These are phyloP conservation scores for Hydnomerulius pinastri DNA, from an alignment of 768 basidiomycete species.

Conservation along the genomic window DNA sequence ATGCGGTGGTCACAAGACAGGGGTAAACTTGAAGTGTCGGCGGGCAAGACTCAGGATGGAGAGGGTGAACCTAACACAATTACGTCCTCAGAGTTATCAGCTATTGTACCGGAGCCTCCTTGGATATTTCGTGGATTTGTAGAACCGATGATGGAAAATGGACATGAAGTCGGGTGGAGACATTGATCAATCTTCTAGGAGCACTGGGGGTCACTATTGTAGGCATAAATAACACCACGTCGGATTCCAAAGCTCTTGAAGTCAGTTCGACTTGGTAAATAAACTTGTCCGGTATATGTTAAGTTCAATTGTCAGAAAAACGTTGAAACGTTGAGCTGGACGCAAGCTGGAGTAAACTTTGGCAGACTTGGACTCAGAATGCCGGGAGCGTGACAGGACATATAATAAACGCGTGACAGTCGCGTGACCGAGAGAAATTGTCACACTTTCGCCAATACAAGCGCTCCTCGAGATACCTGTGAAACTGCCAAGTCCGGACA, in stretches of 20 bases:
- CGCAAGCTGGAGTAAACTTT: too few species aligned
- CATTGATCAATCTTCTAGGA: conserved; percentile 45
- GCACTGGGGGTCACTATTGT: too few species aligned
- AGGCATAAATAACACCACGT: too few species aligned
- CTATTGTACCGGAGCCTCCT: conserved; percentile 17
- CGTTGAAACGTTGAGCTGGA: too few species aligned
- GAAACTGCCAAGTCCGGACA: too few species aligned
- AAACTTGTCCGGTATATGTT: too few species aligned
- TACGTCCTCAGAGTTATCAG: neutral
- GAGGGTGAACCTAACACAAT: conserved; percentile 4
- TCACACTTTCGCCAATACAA: conserved; percentile 4
- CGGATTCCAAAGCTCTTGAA: too few species aligned
- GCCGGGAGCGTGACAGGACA: conserved; percentile 6
- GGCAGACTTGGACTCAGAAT: too few species aligned
- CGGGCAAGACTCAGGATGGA: neutral
- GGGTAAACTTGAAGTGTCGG: conserved; percentile 9
- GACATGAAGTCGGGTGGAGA: conserved; percentile 63
- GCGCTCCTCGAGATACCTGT: neutral
- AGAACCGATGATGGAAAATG: conserved; percentile 69
- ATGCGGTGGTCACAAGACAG: conserved; percentile 66
- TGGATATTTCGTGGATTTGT: conserved; percentile 68
- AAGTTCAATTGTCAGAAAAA: too few species aligned
- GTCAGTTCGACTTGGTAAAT: too few species aligned
- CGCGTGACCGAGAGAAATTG: conserved; percentile 23
- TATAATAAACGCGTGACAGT: conserved; percentile 28